These are phyloP conservation scores for Poteriospumella lacustris DNA, from an alignment of 108 stramenopile species.

Conservation along the genomic window DNA sequence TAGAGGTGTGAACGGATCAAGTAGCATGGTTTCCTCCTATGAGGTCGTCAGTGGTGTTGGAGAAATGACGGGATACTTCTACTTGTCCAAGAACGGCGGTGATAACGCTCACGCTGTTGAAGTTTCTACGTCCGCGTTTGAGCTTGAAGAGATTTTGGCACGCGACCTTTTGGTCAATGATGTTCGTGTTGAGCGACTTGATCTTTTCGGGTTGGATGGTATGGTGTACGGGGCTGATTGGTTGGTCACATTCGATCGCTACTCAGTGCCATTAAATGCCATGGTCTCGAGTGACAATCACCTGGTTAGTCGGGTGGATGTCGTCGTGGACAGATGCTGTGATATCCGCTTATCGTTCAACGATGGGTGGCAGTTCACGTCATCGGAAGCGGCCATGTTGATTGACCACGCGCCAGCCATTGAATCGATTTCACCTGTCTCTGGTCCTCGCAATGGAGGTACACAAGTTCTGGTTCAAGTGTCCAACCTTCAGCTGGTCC, in stretches of 20 bases:
- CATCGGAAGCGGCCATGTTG: neutral
- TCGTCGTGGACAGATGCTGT: neutral
- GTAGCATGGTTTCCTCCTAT: neutral
- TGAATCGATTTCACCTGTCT: neutral
- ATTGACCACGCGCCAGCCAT: conserved; percentile 12
- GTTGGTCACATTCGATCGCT: neutral
- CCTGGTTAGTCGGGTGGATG: neutral
- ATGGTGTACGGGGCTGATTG: neutral
- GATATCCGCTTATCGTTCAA: conserved; percentile 22
- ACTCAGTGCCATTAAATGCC: neutral
- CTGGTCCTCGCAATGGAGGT: neutral
- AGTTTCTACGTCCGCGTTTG: neutral
- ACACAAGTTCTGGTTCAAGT: neutral
- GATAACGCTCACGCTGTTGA: neutral
- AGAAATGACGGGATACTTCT: neutral
- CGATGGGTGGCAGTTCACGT: neutral
- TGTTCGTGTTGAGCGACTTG: too few relatives aligned
- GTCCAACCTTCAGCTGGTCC: neutral
- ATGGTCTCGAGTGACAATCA: neutral
- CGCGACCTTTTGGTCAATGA: conserved; percentile 11
- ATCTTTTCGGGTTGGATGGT: too few relatives aligned
- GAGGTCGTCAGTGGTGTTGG: conserved; percentile 11
- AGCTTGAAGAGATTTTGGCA: neutral
- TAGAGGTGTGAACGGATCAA: neutral
- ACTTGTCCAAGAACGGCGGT: neutral